Evolutionary conservation across 306 rosid species (phyloP), one percentile per base, ranked within the genome.

Genomic region (Citrullus amarus): DNA sequence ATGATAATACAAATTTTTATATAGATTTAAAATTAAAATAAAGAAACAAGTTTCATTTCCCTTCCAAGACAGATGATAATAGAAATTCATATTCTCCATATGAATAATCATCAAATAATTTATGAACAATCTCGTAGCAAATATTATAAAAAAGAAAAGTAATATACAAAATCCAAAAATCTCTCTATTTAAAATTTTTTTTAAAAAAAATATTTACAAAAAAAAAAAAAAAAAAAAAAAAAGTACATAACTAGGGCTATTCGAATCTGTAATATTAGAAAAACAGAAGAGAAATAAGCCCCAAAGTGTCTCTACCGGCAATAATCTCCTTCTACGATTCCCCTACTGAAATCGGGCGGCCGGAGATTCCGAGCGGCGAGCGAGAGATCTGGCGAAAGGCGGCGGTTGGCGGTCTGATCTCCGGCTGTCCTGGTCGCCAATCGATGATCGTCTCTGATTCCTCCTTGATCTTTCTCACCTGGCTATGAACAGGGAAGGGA

Each of bases 391-490:
- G 96, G 62, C 88, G 77, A 30, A 89, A 82, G 56, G 77, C 87
- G 39, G 61, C 61, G 7, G 77, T 2, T 1, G 54, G 75, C 6
- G 84, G 87, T 82, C 86, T 88, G 25, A 88, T 76, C 88, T 92
- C 92, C 2, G 90, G 86, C 73, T 90, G 83, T 3, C 80, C 90
- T 8, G 90, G 84, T 44, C 84, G 62, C 96, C 84, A 81, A 39
- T 92, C 97, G 10, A 73, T 36, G 9, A 82, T 63, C 41, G 88
- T 83, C 82, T 88, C 91, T 16, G 93, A 90, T 83, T 92, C 97
- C 75, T 88, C 87, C 85, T 92, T 92, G 81, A 92, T 92, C 91
- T 89, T 92, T 78, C 83, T 76, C 79, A 92, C 91, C 75, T 92
- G 97, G 80, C 89, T 90, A 13, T 92, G 97, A 82, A 92, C 79